Evolutionary conservation across 2,329 filamentous ascomycete species (phyloP).

Genomic region (Fusarium humuli): DNA sequence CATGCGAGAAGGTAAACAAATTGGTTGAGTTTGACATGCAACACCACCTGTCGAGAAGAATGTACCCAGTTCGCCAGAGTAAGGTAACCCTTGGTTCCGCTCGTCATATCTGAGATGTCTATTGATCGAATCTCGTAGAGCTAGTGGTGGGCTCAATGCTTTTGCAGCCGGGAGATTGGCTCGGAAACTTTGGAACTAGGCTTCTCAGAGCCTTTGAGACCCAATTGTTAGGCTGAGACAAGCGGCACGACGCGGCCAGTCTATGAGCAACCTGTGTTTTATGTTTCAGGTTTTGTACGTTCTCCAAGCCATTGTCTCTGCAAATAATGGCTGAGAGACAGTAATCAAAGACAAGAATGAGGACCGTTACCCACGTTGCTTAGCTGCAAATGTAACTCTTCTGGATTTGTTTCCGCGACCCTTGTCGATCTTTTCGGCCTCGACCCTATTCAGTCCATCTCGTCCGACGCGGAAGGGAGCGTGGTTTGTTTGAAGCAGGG

Average conservation of each 20-base stretch:
- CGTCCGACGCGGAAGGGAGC: constrained; percentile 44
- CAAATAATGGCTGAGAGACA: constrained; percentile 31
- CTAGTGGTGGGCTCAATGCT: constrained; percentile 11
- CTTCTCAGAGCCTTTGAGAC: constrained; percentile 35
- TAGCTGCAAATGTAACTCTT: constrained; percentile 35
- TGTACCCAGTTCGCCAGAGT: background rate
- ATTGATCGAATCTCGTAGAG: constrained; percentile 22
- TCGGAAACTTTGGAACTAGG: constrained; percentile 37
- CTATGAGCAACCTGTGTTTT: constrained; percentile 40
- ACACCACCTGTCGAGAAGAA: constrained; percentile 1
- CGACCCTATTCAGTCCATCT: constrained; percentile 43
- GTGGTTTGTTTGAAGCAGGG: constrained; percentile 34
- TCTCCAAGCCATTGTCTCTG: constrained; percentile 23
- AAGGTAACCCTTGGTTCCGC: background rate
- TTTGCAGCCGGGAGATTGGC: constrained; percentile 34
- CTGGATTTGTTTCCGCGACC: constrained; percentile 44
- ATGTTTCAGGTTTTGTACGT: constrained; percentile 33
- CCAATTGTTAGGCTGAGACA: constrained; percentile 47
- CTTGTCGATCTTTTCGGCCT: constrained; percentile 38
- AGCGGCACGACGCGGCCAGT: constrained; percentile 41
- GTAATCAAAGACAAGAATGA: constrained; percentile 35
- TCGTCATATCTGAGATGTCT: constrained; percentile 9
- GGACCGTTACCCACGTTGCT: constrained; percentile 32
- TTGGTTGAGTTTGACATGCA: constrained; percentile 13
- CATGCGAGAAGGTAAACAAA: constrained; percentile 12